Conservation (phyloP, 768 basidiomycete species). For the Russula ochroleuca region DNA sequence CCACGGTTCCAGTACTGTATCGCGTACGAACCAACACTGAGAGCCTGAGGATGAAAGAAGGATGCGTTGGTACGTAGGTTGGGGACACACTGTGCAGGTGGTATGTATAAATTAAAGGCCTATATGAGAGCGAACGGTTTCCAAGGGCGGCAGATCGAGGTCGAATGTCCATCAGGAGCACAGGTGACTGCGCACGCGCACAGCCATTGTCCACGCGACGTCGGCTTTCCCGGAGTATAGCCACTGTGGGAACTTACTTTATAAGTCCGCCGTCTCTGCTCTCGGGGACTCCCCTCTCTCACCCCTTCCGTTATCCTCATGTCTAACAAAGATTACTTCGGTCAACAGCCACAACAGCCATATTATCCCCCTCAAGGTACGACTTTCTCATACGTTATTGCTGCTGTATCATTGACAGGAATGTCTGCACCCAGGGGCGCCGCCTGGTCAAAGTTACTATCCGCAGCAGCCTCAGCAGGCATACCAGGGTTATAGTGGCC, state of each 20-base stretch:
- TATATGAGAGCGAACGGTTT: no score
- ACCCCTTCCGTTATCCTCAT: conserved; percentile 23
- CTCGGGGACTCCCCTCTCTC: not conserved
- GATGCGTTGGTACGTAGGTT: no score
- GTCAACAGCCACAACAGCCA: conserved; percentile 36
- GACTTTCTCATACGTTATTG: conserved; percentile 21
- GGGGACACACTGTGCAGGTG: no score
- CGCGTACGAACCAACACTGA: no score
- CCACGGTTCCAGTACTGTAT: no score
- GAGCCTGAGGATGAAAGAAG: no score
- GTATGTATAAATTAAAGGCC: no score
- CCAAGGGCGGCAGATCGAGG: no score
- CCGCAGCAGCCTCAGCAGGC: conserved; percentile 70
- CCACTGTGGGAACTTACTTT: conserved; percentile 14
- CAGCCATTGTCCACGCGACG: no score
- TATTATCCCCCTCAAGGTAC: conserved; percentile 54
- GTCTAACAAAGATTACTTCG: conserved; percentile 77
- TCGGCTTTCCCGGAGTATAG: not conserved
- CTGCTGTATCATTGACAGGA: conserved; percentile 28
- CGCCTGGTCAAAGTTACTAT: conserved; percentile 68
- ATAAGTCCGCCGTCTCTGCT: conserved; percentile 8
- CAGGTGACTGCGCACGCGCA: no score
- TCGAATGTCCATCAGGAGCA: no score
- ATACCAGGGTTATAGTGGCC: conserved; percentile 48
- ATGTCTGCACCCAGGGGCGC: conserved; percentile 38